These are phyloP conservation scores for Apiotrichum gracile DNA, from an alignment of 1,284 basidiomycete genomes.

Conservation along the genomic window DNA sequence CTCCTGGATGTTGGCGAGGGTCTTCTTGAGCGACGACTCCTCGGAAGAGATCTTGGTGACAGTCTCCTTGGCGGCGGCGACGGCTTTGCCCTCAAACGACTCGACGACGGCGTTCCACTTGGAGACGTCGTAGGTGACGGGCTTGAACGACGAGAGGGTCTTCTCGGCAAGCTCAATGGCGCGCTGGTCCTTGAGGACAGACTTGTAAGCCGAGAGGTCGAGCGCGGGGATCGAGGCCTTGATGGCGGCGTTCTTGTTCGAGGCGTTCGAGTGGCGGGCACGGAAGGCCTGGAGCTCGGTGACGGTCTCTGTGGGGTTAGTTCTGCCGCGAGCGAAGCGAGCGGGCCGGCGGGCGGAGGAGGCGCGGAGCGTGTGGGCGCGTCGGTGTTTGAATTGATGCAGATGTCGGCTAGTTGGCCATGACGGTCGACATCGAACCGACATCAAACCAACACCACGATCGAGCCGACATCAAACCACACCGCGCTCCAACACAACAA, in stretches of 20 bases:
- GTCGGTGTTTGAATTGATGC: no score
- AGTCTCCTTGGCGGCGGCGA: constrained; percentile 85
- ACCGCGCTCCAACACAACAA: no score
- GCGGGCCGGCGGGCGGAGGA: no score
- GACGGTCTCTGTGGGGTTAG: constrained; percentile 65
- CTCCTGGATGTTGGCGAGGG: constrained; percentile 94
- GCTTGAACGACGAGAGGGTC: constrained; percentile 82
- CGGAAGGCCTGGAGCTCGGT: constrained; percentile 89
- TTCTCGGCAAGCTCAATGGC: constrained; percentile 92
- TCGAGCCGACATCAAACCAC: no score
- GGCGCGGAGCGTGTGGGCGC: no score
- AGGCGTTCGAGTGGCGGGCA: constrained; percentile 86
- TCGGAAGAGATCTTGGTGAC: constrained; percentile 87
- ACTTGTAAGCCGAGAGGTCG: constrained; percentile 88
- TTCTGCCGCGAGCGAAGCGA: neutral
- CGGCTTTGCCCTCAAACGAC: constrained; percentile 94
- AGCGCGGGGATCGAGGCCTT: constrained; percentile 58
- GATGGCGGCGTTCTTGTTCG: constrained; percentile 66
- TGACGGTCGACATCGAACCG: no score
- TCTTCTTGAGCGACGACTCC: constrained; percentile 84
- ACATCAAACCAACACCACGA: no score
- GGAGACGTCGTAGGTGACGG: constrained; percentile 88
- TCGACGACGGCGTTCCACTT: constrained; percentile 94
- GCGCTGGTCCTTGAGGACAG: constrained; percentile 84
- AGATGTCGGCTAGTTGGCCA: no score